These are phyloP conservation scores for Cyberlindnera maclurae DNA, from an alignment of 805 yeast genomes.

Conservation along the genomic window DNA sequence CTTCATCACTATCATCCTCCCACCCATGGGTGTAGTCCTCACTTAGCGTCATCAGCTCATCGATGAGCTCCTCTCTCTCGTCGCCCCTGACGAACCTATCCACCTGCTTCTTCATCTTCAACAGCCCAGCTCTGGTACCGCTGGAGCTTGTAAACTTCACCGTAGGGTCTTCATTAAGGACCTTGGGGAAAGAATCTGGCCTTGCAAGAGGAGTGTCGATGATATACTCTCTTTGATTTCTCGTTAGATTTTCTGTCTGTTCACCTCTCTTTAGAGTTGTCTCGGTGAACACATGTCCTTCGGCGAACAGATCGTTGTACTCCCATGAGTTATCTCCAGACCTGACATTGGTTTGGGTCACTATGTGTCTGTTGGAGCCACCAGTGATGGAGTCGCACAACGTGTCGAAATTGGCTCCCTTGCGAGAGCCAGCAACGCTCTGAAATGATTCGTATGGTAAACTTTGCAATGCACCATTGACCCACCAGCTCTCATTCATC, in stretches of 20 bases:
- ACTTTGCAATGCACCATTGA: conserved; percentile 30
- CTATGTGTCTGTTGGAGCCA: conserved; percentile 40
- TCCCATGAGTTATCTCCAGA: conserved; percentile 4
- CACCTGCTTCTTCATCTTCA: conserved; percentile 25
- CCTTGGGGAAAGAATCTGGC: conserved; percentile 29
- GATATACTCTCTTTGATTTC: conserved; percentile 6
- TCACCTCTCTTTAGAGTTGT: conserved; percentile 21
- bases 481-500: conserved; percentile 31
- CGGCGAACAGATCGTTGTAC: conserved; percentile 7
- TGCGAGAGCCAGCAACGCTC: conserved; percentile 32
- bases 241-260: background rate
- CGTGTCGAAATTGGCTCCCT: conserved; percentile 16
- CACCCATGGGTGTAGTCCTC: conserved; percentile 47
- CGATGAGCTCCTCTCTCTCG: conserved; percentile 48
- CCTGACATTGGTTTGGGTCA: conserved; percentile 29
- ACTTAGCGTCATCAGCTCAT: conserved; percentile 37
- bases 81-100: conserved; percentile 31
- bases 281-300: conserved; percentile 23
- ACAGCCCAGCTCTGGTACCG: conserved; percentile 8
- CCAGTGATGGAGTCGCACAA: conserved; percentile 42
- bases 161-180: conserved; percentile 13
- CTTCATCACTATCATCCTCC: conserved; percentile 30
- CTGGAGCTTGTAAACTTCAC: conserved; percentile 20
- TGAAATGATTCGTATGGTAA: conserved; percentile 40
- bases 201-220: conserved; percentile 13